phyloP scores from a whole-genome alignment of 179 eudicot genomes.

The Pouteria campechiana region DNA sequence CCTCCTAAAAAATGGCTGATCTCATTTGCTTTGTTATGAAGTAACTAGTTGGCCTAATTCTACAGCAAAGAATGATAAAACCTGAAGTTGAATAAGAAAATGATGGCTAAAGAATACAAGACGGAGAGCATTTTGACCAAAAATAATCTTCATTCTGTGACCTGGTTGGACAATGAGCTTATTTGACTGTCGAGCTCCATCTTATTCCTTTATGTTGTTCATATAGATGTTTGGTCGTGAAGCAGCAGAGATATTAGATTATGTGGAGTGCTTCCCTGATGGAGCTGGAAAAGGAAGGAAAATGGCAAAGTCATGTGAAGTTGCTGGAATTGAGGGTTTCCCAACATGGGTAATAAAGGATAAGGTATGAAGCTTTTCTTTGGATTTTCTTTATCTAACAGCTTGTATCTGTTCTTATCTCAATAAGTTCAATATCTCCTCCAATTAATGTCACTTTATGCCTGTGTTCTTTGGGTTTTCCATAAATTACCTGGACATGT shows the following conservation, averaged over 20 bases:
- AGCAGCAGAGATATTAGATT: conserved; percentile 72
- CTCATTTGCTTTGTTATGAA: too few species aligned
- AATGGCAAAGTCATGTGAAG: conserved; percentile 52
- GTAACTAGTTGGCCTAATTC: too few species aligned
- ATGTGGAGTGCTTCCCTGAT: conserved; percentile 91
- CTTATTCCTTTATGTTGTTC: neutral
- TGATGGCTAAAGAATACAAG: too few species aligned
- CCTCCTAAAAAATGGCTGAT: too few species aligned
- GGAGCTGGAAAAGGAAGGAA: conserved; percentile 59
- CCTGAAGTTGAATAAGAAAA: too few species aligned
- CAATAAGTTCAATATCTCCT: neutral
- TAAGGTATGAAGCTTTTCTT: conserved; percentile 25
- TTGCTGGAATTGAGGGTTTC: conserved; percentile 68
- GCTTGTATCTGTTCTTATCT: neutral
- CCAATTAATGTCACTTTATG: too few species aligned
- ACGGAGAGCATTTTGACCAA: too few species aligned
- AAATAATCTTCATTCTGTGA: too few species aligned
- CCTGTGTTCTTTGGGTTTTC: neutral
- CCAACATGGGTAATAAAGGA: conserved; percentile 92
- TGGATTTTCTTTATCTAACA: neutral
- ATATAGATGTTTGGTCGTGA: conserved; percentile 82
- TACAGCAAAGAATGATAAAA: too few species aligned
- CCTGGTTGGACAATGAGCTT: too few species aligned
- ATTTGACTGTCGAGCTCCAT: too few species aligned
- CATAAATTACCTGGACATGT: neutral